phyloP scores from a whole-genome alignment of 139 green algal species.

The Chlamydomonas asymmetrica region DNA sequence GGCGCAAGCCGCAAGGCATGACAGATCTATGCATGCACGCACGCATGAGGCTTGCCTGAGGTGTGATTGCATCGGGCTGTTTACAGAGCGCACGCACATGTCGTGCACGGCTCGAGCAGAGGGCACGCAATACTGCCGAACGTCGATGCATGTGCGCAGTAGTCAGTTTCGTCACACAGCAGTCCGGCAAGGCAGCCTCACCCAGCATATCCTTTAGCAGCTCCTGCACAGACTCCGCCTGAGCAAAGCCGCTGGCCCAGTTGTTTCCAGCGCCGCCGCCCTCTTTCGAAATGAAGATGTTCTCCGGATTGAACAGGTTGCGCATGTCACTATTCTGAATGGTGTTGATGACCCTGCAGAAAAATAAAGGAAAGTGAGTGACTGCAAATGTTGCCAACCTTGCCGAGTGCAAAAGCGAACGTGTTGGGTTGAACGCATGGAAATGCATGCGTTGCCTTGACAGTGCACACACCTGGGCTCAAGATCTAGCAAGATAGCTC shows the following conservation, averaged over 20 bases:
- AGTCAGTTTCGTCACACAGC: neutral
- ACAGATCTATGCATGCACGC: too few species aligned
- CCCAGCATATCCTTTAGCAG: constrained; percentile 98
- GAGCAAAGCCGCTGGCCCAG: constrained; percentile 94
- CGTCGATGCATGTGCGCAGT: neutral
- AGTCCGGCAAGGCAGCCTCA: constrained; percentile 18
- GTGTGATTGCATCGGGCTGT: too few species aligned
- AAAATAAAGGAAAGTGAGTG: neutral
- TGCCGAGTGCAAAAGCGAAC: too few species aligned
- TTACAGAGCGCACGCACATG: too few species aligned
- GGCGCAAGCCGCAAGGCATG: too few species aligned
- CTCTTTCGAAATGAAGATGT: constrained; percentile 91
- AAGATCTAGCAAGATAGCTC: constrained; percentile 94
- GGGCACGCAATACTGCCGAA: too few species aligned
- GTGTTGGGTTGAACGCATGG: too few species aligned
- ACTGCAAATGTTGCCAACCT: neutral
- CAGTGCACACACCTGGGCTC: constrained; percentile 76
- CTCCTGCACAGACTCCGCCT: constrained; percentile 90
- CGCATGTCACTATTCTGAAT: constrained; percentile 95
- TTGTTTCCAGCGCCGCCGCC: constrained; percentile 98
- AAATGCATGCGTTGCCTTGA: neutral
- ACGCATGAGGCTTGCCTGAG: too few species aligned
- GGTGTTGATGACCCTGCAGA: constrained; percentile 90
- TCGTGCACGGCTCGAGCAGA: too few species aligned
- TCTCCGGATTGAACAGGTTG: constrained; percentile 98